phyloP scores from a whole-genome alignment of 768 basidiomycete genomes.

The Hemileccinum rubropunctum region DNA sequence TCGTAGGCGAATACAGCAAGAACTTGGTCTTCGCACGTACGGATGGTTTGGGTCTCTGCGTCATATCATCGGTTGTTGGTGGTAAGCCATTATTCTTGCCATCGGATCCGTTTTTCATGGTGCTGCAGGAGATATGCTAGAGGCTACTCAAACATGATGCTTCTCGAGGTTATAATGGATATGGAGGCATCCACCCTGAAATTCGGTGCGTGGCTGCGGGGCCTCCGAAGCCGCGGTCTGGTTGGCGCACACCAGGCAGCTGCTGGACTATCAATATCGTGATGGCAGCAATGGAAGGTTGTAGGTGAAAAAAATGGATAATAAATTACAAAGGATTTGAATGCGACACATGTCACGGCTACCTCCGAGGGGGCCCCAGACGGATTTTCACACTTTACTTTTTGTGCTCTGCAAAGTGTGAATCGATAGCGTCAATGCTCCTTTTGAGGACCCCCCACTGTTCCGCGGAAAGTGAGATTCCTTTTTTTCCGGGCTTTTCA shows the following conservation, averaged over 20 bases:
- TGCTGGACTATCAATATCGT: conserved; percentile 51
- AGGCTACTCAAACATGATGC: conserved; percentile 46
- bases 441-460: conserved; percentile 65
- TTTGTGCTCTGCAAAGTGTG: conserved; percentile 39
- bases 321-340: no score
- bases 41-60: conserved; percentile 46
- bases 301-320: not conserved
- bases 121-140: conserved; percentile 56
- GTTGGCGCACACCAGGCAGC: conserved; percentile 69
- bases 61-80: conserved; percentile 66
- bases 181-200: conserved; percentile 53
- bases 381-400: no score
- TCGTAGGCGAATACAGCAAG: conserved; percentile 45
- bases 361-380: no score
- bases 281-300: not conserved
- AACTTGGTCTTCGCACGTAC: conserved; percentile 43
- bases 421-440: conserved; percentile 46
- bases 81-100: conserved; percentile 44
- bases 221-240: conserved; percentile 56
- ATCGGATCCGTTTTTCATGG: conserved; percentile 1
- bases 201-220: conserved; percentile 60
- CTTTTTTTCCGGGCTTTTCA: conserved; percentile 79
- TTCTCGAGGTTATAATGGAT: conserved; percentile 66
- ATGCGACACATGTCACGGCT: no score
- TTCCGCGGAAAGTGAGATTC: conserved; percentile 62